phyloP scores from a whole-genome alignment of 2,329 filamentous ascomycete species.

The Ophiostoma sp. region DNA sequence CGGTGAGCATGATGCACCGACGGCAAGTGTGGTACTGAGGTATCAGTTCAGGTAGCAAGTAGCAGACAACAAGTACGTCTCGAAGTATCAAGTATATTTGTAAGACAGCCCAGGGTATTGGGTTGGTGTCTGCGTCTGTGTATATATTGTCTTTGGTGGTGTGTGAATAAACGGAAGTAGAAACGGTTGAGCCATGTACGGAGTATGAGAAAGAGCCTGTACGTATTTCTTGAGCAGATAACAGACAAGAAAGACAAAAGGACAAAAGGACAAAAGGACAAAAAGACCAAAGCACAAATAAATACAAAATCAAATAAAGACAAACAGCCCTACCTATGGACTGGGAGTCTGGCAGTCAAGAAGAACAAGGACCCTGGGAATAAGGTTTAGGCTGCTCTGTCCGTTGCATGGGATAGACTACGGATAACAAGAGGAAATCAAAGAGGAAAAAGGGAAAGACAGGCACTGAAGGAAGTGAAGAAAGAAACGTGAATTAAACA shows the following conservation, averaged over 20 bases:
- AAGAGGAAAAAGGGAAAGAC: conserved; percentile 11
- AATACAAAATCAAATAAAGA: too few relatives aligned
- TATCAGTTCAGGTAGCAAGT: conserved; percentile 7
- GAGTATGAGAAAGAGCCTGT: too few relatives aligned
- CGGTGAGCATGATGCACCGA: conserved; percentile 13
- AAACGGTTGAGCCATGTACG: too few relatives aligned
- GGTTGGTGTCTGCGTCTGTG: neutral
- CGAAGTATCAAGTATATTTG: conserved; percentile 2
- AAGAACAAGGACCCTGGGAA: neutral
- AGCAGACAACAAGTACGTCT: neutral
- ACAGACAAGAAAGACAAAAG: neutral
- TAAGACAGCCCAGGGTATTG: neutral
- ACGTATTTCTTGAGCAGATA: too few relatives aligned
- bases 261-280: neutral
- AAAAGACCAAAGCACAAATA: neutral
- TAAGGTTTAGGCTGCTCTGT: conserved; percentile 11
- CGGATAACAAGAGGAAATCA: neutral
- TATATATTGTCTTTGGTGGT: too few relatives aligned
- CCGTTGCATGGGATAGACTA: neutral
- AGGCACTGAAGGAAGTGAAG: conserved; percentile 1
- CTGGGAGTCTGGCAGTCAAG: neutral
- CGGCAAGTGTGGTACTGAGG: conserved; percentile 3
- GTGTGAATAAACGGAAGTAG: too few relatives aligned
- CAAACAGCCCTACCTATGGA: conserved; percentile 1
- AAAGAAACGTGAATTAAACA: neutral